Base-by-base conservation (phyloP, 805 yeast species). In the Yarrowia sp. region DNA sequence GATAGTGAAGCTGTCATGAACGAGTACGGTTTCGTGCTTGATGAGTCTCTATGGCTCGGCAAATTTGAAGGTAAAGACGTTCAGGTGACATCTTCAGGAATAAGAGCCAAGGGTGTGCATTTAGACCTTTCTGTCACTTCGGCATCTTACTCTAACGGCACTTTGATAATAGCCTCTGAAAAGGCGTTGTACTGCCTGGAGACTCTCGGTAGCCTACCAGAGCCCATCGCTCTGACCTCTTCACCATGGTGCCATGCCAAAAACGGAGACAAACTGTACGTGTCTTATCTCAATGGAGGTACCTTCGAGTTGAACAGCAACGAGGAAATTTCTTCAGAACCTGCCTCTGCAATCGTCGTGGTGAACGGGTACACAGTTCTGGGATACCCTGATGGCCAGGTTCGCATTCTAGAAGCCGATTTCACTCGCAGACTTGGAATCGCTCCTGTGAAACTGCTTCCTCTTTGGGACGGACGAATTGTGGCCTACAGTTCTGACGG, bases 201-300 rank as follows among this genome's bases (percentile, higher is more conserved):
- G 12, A 5, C 49, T 3, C 36, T 58, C 13, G 19, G 17, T 33
- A 12, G 14, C 2, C 24, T 58, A 9, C 50, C 64, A 0, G 33
- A 24, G 3, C 64, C 64, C 2, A 13, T 42, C 10, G 2, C 24
- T 4, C n/a, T 58, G 30, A 14, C 49, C 4, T 58, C 50, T 13
- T n/a, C 50, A 1, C 64, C 64, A 6, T 58, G 64, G 64, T 38
- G 40, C 50, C 43, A 58, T 19, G 64, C 64, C 8, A 42, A 42
- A 17, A 58, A 58, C 15, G 64, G 64, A 7, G 36, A 33, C 33
- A 58, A 58, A 33, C 17, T 20, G 9, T 58, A 58, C 14, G 64
- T 58, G 19, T 58, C 64, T 12, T 58, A 58, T 9, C 64, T 58
- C 50, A 58, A 34, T 3, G 64, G 50, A 3, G 64, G 64, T 3